phyloP scores from a whole-genome alignment of 306 rosid genomes.

The Prunus kanzakura region DNA sequence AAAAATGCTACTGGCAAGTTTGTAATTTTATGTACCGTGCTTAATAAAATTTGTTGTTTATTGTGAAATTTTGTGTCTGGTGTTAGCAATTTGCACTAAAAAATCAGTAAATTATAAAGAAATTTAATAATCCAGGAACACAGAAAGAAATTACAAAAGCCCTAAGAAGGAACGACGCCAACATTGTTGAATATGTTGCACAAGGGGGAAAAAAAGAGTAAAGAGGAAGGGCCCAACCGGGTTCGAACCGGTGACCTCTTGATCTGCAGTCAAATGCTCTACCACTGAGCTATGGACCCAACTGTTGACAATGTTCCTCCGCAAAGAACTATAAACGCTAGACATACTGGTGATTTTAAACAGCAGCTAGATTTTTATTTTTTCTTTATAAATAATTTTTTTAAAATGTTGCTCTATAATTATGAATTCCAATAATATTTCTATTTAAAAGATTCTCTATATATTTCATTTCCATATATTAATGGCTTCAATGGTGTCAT shows the following conservation, averaged over 20 bases:
- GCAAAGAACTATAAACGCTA: no score
- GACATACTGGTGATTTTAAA: no score
- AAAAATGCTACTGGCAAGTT: conserved; percentile 31
- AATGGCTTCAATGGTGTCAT: not conserved
- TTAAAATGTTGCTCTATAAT: not conserved
- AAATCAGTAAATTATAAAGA: no score
- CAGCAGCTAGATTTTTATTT: no score
- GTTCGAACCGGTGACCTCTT: conserved; percentile 7
- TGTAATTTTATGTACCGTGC: conserved; percentile 50
- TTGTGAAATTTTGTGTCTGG: not conserved
- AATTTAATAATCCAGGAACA: no score
- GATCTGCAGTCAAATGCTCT: conserved; percentile 7
- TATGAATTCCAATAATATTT: not conserved
- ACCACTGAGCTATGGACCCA: conserved; percentile 49
- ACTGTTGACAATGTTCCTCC: accelerated
- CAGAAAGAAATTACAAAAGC: no score
- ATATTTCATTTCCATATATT: not conserved
- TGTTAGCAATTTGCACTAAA: no score
- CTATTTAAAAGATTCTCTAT: no score
- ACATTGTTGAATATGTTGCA: no score
- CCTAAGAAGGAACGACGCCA: no score
- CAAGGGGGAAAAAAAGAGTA: not conserved
- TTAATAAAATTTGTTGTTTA: conserved; percentile 35
- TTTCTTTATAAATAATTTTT: no score
- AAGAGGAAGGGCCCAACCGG: conserved; percentile 21